Evolutionary conservation across 352 stramenopile species (phyloP), one percentile per base, ranked within the genome.

Genomic region (Aphanomyces euteiches): DNA sequence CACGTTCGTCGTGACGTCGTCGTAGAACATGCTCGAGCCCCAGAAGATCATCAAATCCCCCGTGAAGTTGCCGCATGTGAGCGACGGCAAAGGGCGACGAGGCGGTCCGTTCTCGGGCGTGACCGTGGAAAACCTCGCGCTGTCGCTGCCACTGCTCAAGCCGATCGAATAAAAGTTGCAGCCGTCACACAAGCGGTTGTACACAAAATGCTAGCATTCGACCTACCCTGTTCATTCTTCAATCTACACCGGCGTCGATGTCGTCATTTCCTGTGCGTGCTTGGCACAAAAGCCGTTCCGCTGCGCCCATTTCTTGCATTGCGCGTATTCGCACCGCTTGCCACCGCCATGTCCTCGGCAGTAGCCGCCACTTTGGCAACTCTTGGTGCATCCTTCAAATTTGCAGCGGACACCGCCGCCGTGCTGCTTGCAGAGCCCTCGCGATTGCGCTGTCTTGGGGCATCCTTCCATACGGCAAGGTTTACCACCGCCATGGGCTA

Each of bases 281-380:
- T 94, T 94, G 56, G 87, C 87, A 71, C 87, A 95, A 68, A 92
- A 85, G 39, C 85, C 87, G 59, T 93, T 93, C 75, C 91, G 91
- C 76, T 95, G 87, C 4, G 87, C 85, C 85, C 87, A 93, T 77
- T 95, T 95, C 21, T 83, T 89, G 69, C 87, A 95, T 65, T 90
- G 84, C 0, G 84, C 84, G 71, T 84, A 93, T 71, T 92, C 84
- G 69, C 87, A 95, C 17, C 87, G 85, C 79, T 93, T 93, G 65
- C 87, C 87, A 36, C 87, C 87, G 15, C 87, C 87, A 69, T 95
- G 87, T 17, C 83, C 85, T 12, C 87, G 87, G 66, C 87, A 95
- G 56, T 90, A 95, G 17, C 87, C 87, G 41, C 85, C 85, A n/a
- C 82, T 90, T 69, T 93, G 85, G 64, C 84, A 92, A 48, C 85